These are phyloP conservation scores for Coleophoma eucalyptorum DNA, from an alignment of 2,329 filamentous ascomycete genomes.

Conservation along the genomic window DNA sequence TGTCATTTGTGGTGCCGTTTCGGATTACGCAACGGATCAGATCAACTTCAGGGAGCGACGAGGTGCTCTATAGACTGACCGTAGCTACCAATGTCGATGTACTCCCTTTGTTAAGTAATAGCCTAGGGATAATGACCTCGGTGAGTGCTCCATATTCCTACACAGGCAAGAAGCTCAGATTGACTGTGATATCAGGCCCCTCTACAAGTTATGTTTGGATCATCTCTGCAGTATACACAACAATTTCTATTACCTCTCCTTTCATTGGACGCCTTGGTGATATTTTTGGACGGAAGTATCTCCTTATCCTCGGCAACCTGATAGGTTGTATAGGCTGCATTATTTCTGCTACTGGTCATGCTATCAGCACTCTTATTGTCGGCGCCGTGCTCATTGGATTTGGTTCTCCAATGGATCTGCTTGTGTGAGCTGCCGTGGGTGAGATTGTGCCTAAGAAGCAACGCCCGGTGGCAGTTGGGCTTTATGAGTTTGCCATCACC, in stretches of 20 bases:
- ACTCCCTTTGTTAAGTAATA: no score
- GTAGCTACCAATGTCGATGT: no score
- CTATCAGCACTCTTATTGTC: neutral
- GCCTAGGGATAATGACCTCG: no score
- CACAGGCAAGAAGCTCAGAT: neutral
- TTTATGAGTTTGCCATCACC: neutral
- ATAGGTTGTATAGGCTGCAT: slow-evolving; percentile 14
- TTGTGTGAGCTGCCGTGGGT: neutral
- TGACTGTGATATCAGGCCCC: neutral
- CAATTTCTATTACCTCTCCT: neutral
- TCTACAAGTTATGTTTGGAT: neutral
- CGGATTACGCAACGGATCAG: no score
- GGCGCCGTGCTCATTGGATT: neutral
- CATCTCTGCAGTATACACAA: neutral
- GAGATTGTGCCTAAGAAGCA: neutral
- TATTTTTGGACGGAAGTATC: slow-evolving; percentile 28
- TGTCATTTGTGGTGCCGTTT: no score
- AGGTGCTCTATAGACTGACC: no score
- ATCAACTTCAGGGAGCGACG: no score
- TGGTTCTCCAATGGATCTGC: neutral
- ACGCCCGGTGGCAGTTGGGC: neutral
- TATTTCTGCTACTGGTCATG: neutral
- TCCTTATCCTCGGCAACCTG: slow-evolving; percentile 14
- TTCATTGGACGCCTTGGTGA: slow-evolving; percentile 27
- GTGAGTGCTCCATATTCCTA: slow-evolving; percentile 10